Conservation (phyloP, 768 basidiomycete genomes). For the Coprinopsis cinerea region DNA sequence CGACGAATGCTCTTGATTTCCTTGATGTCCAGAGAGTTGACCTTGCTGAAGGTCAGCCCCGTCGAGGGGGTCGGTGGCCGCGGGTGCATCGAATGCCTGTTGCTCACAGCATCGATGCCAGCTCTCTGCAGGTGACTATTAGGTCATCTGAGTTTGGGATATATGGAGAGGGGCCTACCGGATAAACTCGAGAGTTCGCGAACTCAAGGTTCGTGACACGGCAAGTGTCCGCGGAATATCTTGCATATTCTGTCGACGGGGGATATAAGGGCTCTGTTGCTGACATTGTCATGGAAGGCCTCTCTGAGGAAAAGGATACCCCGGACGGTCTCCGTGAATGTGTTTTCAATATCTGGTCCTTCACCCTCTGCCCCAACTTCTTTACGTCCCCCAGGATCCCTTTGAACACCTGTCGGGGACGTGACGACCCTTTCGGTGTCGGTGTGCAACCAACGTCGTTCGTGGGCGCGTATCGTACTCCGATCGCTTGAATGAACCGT, state of each 20-base stretch:
- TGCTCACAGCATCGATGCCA: background rate
- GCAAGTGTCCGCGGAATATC: too few relatives aligned
- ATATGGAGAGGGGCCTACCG: too few relatives aligned
- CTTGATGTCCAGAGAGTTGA: background rate
- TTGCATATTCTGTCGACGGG: too few relatives aligned
- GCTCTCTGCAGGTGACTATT: background rate
- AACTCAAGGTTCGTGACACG: too few relatives aligned
- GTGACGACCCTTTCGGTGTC: background rate
- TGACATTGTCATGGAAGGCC: background rate
- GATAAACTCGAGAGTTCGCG: too few relatives aligned
- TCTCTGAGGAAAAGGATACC: background rate
- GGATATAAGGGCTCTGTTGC: too few relatives aligned
- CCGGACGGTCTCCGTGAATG: background rate
- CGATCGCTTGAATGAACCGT: too few relatives aligned
- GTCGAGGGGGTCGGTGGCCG: background rate
- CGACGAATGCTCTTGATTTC: background rate
- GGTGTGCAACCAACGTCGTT: background rate
- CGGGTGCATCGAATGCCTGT: background rate
- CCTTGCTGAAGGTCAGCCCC: background rate
- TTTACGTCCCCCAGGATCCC: constrained; percentile 6
- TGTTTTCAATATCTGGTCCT: background rate
- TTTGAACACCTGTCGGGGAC: constrained; percentile 4
- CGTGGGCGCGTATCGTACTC: background rate
- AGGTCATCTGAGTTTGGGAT: too few relatives aligned
- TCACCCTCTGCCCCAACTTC: constrained; percentile 8